Base-by-base conservation (phyloP, 2,329 filamentous ascomycete genomes). In the Fusarium anguioides region DNA sequence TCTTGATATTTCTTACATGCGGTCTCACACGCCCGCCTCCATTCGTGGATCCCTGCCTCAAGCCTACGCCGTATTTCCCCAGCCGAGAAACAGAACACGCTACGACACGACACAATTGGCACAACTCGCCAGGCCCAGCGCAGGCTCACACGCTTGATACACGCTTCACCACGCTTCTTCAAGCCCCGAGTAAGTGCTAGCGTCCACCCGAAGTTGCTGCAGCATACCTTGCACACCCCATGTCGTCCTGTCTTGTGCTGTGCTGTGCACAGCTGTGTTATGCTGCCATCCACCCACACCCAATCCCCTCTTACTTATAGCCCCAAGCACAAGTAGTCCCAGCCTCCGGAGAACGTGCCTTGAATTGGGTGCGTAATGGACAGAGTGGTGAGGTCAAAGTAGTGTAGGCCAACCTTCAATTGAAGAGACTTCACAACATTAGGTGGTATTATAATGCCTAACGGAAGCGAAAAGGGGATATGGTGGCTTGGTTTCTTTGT, bases 51-150 rank as follows among this genome's bases (percentile, higher is more conserved):
- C 70, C 70, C 68, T 72, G 70, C 62, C 61, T 61, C 45, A 65
- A 50, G 63, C 61, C 66, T 56, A 58, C 45, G 67, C 67, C 60
- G 64, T 67, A 69, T 70, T 64, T 65, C 65, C 64, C 55, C 66
- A 72, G 65, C 65, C 61, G 62, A 72, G 68, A 68, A 62, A 69
- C 70, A 71, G 70, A 72, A 70, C 70, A 72, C 70, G 70, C 70
- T 72, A 70, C 68, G 68, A 73, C 69, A 72, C 71, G 69, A 72
- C 70, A 73, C 62, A 73, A 69, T 70, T 72, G 70, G 70, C 68
- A 72, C 68, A 72, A 67, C 48, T 59, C 46, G 46, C 21, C 64
- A 48, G 48, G 49, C 47, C 65, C 60, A 68, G 64, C 49, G 50
- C 39, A 58, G 60, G 54, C 59, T 62, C 60, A 66, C 62, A 66